Percentiles rank a stretch among this genome's conserved stretches.
These are phyloP conservation scores for Elasticomyces elasticus DNA, from an alignment of 495 filamentous ascomycete genomes.

Conservation along the genomic window DNA sequence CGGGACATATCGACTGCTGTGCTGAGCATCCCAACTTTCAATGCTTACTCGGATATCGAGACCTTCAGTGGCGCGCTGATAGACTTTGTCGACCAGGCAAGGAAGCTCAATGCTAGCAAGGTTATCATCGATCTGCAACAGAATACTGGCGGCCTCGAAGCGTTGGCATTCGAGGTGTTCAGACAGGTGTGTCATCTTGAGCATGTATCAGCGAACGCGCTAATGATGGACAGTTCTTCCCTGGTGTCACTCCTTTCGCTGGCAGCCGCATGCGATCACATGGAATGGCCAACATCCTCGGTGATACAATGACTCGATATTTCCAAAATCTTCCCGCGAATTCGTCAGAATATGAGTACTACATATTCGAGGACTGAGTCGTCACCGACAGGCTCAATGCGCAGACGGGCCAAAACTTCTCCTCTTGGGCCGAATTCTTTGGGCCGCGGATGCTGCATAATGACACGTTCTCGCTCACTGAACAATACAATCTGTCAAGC, in stretches of 20 bases:
- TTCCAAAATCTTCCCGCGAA: slow-evolving; percentile 19
- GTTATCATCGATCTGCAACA: slow-evolving; percentile 44
- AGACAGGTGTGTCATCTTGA: slow-evolving; percentile 9
- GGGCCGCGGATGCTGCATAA: slow-evolving; percentile 37
- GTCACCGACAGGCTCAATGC: slow-evolving; percentile 36
- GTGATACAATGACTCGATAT: slow-evolving; percentile 34
- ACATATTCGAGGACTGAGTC: slow-evolving; percentile 34
- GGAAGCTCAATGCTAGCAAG: slow-evolving; percentile 32
- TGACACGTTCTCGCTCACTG: slow-evolving; percentile 38
- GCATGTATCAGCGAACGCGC: background rate
- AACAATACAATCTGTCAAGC: slow-evolving; percentile 42
- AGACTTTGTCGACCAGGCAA: slow-evolving; percentile 35
- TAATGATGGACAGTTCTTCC: slow-evolving; percentile 39
- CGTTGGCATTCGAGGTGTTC: slow-evolving; percentile 40
- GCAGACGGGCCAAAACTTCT: slow-evolving; percentile 37
- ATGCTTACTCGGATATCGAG: slow-evolving; percentile 25
- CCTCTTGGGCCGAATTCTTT: slow-evolving; percentile 45
- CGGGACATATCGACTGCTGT: slow-evolving; percentile 34
- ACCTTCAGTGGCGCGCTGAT: slow-evolving; percentile 34
- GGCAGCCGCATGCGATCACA: slow-evolving; percentile 40
- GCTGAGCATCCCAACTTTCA: slow-evolving; percentile 44
- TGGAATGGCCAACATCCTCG: slow-evolving; percentile 34
- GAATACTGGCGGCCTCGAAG: slow-evolving; percentile 44
- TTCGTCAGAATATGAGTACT: background rate
- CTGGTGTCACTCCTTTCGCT: slow-evolving; percentile 35